Conservation (phyloP, 768 basidiomycete species). For the Porphyrellus cyaneotinctus region DNA sequence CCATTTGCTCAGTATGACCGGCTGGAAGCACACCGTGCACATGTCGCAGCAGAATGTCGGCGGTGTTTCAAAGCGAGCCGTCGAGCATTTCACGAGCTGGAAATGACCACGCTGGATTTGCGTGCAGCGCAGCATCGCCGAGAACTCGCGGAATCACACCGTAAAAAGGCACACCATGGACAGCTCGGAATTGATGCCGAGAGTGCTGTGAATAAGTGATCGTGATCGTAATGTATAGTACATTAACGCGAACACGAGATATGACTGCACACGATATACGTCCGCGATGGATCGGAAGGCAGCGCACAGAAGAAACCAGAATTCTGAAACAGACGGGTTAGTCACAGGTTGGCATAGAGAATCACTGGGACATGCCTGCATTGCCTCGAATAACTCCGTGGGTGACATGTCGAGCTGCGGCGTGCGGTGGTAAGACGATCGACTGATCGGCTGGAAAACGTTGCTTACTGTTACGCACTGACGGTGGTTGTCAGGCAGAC, state of each 20-base stretch:
- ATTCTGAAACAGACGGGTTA: slow-evolving; percentile 37
- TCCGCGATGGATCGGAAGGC: slow-evolving; percentile 60
- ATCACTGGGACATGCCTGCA: slow-evolving; percentile 51
- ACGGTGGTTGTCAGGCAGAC: slow-evolving; percentile 32
- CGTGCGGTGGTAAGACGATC: slow-evolving; percentile 12
- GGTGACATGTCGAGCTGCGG: slow-evolving; percentile 59
- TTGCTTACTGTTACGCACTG: slow-evolving; percentile 56
- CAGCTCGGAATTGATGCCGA: slow-evolving; percentile 53
- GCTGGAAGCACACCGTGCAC: slow-evolving; percentile 37
- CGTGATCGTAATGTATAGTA: slow-evolving; percentile 23
- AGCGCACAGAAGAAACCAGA: slow-evolving; percentile 67
- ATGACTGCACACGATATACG: slow-evolving; percentile 68
- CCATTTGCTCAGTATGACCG: slow-evolving; percentile 25
- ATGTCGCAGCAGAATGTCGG: slow-evolving; percentile 38
- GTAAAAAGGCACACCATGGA: slow-evolving; percentile 62
- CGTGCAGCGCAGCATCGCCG: slow-evolving; percentile 55
- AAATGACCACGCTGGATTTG: slow-evolving; percentile 56
- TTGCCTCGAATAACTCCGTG: slow-evolving; percentile 59
- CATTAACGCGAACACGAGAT: slow-evolving; percentile 41
- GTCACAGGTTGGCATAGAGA: slow-evolving; percentile 1
- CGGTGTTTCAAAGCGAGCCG: slow-evolving; percentile 39
- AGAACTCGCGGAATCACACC: slow-evolving; percentile 51
- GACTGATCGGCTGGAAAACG: slow-evolving; percentile 3
- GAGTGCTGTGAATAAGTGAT: slow-evolving; percentile 21
- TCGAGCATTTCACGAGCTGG: slow-evolving; percentile 58